A percentile compares a stretch with the other conserved stretches of the same genome.
phyloP scores from a whole-genome alignment of 1,284 basidiomycete species.

The Ganoderma multipileum region DNA sequence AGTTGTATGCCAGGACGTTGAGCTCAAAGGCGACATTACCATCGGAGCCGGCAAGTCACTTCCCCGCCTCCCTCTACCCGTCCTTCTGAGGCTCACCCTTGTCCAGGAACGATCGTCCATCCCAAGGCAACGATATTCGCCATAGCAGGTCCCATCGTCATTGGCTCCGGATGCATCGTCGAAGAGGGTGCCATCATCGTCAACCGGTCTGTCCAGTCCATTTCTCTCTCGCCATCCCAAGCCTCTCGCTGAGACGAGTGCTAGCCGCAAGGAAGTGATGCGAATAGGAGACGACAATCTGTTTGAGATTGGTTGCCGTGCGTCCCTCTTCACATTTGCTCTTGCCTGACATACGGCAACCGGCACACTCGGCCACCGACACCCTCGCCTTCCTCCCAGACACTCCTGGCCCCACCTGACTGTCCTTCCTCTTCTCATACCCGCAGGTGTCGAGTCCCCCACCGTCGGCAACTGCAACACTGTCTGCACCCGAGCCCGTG shows the following conservation, averaged over 20 bases:
- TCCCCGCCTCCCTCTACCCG: not conserved
- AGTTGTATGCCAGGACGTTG: constrained; percentile 87
- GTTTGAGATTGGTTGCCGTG: constrained; percentile 92
- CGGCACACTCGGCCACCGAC: not conserved
- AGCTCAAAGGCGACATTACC: constrained; percentile 91
- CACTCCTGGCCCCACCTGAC: not conserved
- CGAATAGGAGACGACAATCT: constrained; percentile 91
- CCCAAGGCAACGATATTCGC: constrained; percentile 93
- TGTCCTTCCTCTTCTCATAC: not conserved
- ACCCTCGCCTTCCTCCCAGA: not conserved
- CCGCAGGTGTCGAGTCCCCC: constrained; percentile 82
- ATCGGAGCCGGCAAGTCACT: constrained; percentile 73
- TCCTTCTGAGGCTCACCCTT: not conserved
- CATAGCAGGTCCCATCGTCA: constrained; percentile 84
- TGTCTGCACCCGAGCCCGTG: constrained; percentile 80
- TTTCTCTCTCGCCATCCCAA: not conserved
- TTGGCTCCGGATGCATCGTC: constrained; percentile 89
- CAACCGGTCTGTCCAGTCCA: constrained; percentile 60
- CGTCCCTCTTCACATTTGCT: constrained; percentile 41
- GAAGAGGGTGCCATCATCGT: constrained; percentile 91
- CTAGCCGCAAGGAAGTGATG: constrained; percentile 83
- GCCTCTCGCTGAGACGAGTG: constrained; percentile 7
- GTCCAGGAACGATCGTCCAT: constrained; percentile 84
- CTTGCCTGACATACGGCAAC: constrained; percentile 6
- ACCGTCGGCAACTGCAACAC: constrained; percentile 87